phyloP scores from a whole-genome alignment of 805 yeast species.

The Candida adriatica region DNA sequence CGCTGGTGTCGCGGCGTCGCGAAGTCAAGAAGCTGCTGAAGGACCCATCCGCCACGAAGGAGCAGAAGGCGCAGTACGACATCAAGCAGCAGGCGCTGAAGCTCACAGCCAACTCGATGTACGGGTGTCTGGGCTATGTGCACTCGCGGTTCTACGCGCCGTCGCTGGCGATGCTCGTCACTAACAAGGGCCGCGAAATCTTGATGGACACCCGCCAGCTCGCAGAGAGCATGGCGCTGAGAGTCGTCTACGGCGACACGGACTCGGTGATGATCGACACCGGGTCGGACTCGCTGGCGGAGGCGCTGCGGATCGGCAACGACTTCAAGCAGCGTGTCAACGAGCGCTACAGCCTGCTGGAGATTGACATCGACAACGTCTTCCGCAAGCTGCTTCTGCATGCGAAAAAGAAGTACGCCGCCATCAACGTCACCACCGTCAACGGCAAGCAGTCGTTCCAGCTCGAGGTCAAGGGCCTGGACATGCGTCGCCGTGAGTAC shows the following conservation, averaged over 20 bases:
- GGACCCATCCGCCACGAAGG: slow-evolving; percentile 54
- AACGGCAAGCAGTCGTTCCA: slow-evolving; percentile 51
- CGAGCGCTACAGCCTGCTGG: slow-evolving; percentile 79
- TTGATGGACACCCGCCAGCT: slow-evolving; percentile 87
- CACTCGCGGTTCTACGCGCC: slow-evolving; percentile 91
- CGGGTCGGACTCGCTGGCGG: slow-evolving; percentile 57
- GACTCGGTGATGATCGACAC: slow-evolving; percentile 99
- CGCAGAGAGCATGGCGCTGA: slow-evolving; percentile 76
- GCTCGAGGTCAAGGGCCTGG: slow-evolving; percentile 92
- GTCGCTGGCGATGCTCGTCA: slow-evolving; percentile 92
- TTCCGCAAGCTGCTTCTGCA: slow-evolving; percentile 79
- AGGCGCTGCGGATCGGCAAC: slow-evolving; percentile 77
- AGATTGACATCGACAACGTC: slow-evolving; percentile 92
- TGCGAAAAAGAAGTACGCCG: slow-evolving; percentile 98
- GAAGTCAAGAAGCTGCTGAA: slow-evolving; percentile 86
- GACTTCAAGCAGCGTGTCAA: slow-evolving; percentile 81
- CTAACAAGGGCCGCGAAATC: slow-evolving; percentile 93
- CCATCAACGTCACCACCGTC: slow-evolving; percentile 53
- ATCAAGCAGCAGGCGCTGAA: slow-evolving; percentile 94
- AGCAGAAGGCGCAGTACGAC: slow-evolving; percentile 79
- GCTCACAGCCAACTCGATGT: slow-evolving; percentile 98
- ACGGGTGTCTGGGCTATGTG: slow-evolving; percentile 93
- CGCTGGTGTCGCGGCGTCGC: slow-evolving; percentile 83
- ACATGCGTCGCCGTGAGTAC: slow-evolving; percentile 94
- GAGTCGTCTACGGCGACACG: slow-evolving; percentile 96